These are phyloP conservation scores for Acacia concinna DNA, from an alignment of 331 rosid genomes.

Conservation along the genomic window DNA sequence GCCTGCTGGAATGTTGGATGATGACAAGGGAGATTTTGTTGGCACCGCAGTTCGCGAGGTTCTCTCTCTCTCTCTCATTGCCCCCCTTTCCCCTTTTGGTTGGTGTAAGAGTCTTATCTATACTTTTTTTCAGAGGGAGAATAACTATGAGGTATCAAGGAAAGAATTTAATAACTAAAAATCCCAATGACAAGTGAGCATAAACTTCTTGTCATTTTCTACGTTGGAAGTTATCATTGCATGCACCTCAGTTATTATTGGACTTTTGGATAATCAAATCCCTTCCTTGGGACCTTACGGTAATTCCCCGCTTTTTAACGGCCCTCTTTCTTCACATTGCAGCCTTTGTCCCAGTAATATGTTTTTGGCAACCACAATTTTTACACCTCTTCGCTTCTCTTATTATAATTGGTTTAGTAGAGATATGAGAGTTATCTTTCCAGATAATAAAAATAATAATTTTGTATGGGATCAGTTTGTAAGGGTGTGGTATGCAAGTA, in stretches of 20 bases:
- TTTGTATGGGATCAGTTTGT: not conserved
- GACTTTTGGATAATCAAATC: too few relatives aligned
- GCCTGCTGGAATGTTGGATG: constrained; percentile 97
- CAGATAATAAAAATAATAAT: not conserved
- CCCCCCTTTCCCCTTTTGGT: constrained; percentile 1
- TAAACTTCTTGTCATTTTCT: too few relatives aligned
- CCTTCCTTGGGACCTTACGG: too few relatives aligned
- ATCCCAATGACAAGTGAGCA: too few relatives aligned
- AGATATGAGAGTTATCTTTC: not conserved
- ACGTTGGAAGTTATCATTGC: too few relatives aligned
- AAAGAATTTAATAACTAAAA: too few relatives aligned
- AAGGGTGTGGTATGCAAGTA: not conserved
- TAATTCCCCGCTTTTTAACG: not conserved
- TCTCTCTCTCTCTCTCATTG: constrained; percentile 18
- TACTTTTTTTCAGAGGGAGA: not conserved
- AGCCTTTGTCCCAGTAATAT: constrained; percentile 10
- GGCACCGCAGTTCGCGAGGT: constrained; percentile 97
- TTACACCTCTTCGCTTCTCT: not conserved
- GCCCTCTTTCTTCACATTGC: constrained; percentile 4
- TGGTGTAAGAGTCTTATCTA: not conserved
- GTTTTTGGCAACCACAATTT: not conserved
- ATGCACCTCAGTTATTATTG: too few relatives aligned
- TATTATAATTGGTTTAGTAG: not conserved
- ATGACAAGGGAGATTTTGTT: constrained; percentile 74
- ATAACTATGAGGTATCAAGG: too few relatives aligned